Base-by-base conservation (phyloP, 192 early-diverging fungal species). In the Gaertneriomyces sp. region DNA sequence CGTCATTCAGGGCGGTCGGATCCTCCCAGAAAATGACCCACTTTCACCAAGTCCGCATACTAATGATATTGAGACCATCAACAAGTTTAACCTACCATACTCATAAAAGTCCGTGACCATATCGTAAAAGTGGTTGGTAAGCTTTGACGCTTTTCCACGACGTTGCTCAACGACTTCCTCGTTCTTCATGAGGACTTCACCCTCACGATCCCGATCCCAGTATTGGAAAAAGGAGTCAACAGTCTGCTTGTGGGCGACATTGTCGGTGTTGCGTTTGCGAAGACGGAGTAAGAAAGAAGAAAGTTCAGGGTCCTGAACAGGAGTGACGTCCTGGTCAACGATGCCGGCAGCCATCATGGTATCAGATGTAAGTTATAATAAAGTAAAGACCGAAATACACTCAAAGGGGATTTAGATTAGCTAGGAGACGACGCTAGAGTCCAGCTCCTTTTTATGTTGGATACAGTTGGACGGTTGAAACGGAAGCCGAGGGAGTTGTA, bases 31-130 rank as follows among this genome's bases (percentile, higher is more conserved):
- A 33, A 33, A 33, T 33, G 25, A 2, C 25, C 25, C 25, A 33
- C 1, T 33, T 33, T 33, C 25, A 33, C 25, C 25, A 1, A 1
- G 25, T 33, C 25, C 25, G 25, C 25, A 33, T 33, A 1, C 2
- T 2, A 33, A 33, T 50, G 14, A 1, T 2, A 50, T 1, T n/a
- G 47, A 50, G 2, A n/a, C 2, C 2, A 50, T 50, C 47, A 17
- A 14, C 14, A 50, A 33, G 6, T 17, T 38, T 7, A 25, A 68
- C 71, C 17, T 62, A 75, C 78, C 78, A 50, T 80, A 76, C 62
- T 80, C 79, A 60, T 81, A 81, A 74, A 81, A 81, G 72, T 81
- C 79, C 11, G 79, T 81, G 20, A 79, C 79, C 12, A 81, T 55
- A 54, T 81, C 74, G 60, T 81, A 81, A 66, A 77, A 81, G 63